These are phyloP conservation scores for Harringtonia lauricola DNA, from an alignment of 2,329 filamentous ascomycete species.

Conservation along the genomic window DNA sequence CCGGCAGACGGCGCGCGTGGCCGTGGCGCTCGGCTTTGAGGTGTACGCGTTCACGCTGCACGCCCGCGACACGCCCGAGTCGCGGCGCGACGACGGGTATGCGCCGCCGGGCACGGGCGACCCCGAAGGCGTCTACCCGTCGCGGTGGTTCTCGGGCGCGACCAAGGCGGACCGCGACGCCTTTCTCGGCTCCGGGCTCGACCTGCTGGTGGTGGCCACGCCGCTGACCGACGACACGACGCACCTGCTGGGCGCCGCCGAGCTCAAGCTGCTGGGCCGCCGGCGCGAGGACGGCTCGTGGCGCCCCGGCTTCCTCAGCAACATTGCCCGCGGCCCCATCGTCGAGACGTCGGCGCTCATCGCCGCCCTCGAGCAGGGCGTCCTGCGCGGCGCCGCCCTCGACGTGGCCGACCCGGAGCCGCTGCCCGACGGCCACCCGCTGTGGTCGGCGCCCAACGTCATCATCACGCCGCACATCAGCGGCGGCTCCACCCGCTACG, in stretches of 20 bases:
- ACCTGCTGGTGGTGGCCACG: conserved; percentile 39
- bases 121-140: conserved; percentile 34
- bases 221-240: conserved; percentile 38
- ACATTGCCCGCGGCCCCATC: conserved; percentile 54
- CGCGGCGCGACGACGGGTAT: conserved; percentile 52
- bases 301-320: conserved; percentile 51
- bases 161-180: conserved; percentile 31
- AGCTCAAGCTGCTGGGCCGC: conserved; percentile 32
- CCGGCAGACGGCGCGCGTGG: conserved; percentile 42
- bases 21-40: conserved; percentile 55
- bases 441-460: conserved; percentile 61
- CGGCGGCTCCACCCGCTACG: conserved; percentile 27
- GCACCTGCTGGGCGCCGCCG: conserved; percentile 37
- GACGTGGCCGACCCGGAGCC: conserved; percentile 77
- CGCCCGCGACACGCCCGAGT: conserved; percentile 54
- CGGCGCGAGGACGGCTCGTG: conserved; percentile 11
- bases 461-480: conserved; percentile 48
- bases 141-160: conserved; percentile 38
- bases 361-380: conserved; percentile 38
- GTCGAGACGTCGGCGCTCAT: conserved; percentile 46
- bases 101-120: conserved; percentile 56
- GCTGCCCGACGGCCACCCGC: conserved; percentile 51
- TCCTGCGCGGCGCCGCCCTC: conserved; percentile 53
- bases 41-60: conserved; percentile 67
- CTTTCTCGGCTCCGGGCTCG: conserved; percentile 39